Evolutionary conservation across 2,329 filamentous ascomycete species (phyloP), one percentile per base, ranked within the genome.

Genomic region (Gyromitra esculenta): DNA sequence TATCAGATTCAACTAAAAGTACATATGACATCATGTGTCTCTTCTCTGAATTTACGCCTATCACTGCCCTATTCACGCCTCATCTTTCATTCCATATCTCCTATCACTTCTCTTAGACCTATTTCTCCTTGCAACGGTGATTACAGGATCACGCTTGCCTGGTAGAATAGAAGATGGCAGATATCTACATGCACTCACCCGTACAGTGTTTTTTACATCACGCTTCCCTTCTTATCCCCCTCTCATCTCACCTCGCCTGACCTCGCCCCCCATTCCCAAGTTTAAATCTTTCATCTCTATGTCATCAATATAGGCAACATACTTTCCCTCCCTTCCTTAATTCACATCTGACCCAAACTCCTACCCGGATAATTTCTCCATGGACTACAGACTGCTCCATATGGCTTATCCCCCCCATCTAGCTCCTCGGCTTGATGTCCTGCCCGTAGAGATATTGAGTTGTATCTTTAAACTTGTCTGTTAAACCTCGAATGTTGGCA

Each of bases 361-460:
- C 15, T 15, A 2, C 13, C 43, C 3, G 1, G 31, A 52, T 8
- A 7, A 1, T 15, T 48, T 13, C 1, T 9, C 2, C 6, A 66
- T 66, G 63, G 11, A 5, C 8, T 54, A 4, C 25, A 31, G 4
- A 31, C 25, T 3, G 25, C 25, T 31, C 25, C 25, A 1, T 31
- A 31, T 31, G 25, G 25, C 48, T n/a, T 18, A n/a, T 5, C 48
- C 21, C 7, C 43, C 7, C 2, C 35, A 18, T 41, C 18, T 9
- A 5, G 31, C 31, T n/a, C 8, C 48, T 13, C 41, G n/a, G 18
- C 13, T 66, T 7, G 48, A 54, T 25, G 45, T 21, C 15, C 31
- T 72, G 9, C 68, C 68, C 1, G 68, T 66, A 5, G 68, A 72
- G 68, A 72, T 72, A 21, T 56, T 66, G 37, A 52, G 31, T 9